A percentile compares a stretch with the other conserved stretches of the same genome.
These are phyloP conservation scores for Lophium mytilinum DNA, from an alignment of 495 filamentous ascomycete species.

Conservation along the genomic window DNA sequence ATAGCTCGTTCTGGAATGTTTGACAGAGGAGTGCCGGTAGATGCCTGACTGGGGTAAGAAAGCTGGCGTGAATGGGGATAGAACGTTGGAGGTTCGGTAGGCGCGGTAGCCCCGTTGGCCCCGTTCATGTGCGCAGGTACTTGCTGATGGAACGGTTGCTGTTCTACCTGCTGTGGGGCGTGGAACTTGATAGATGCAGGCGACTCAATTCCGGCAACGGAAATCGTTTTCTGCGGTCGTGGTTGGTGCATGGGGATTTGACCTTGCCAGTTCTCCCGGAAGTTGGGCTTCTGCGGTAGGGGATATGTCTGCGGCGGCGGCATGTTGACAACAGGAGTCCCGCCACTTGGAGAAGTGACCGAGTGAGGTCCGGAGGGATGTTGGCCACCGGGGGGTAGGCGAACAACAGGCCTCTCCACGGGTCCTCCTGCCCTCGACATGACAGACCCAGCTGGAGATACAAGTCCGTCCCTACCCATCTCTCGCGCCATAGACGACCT, in stretches of 20 bases:
- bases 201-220: constrained; percentile 88
- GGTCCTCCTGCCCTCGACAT: constrained; percentile 54
- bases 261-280: constrained; percentile 67
- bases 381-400: constrained; percentile 61
- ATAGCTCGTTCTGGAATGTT: constrained; percentile 93
- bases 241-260: constrained; percentile 91
- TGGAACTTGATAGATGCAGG: constrained; percentile 64
- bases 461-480: constrained; percentile 60
- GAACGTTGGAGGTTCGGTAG: constrained; percentile 41
- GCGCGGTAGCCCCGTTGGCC: constrained; percentile 47
- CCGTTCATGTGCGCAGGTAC: constrained; percentile 62
- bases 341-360: constrained; percentile 17
- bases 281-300: constrained; percentile 61
- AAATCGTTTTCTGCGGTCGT: constrained; percentile 88
- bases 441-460: constrained; percentile 71
- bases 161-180: constrained; percentile 61
- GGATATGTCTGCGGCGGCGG: constrained; percentile 47
- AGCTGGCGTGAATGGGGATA: constrained; percentile 56
- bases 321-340: constrained; percentile 40
- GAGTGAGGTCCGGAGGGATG: constrained; percentile 6
- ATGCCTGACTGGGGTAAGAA: constrained; percentile 69
- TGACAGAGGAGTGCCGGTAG: constrained; percentile 78
- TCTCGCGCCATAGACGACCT: constrained; percentile 79
- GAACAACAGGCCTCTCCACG: constrained; percentile 73
- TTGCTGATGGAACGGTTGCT: constrained; percentile 88